These are phyloP conservation scores for Aaosphaeria arxii DNA, from an alignment of 2,329 filamentous ascomycete genomes.

Conservation along the genomic window DNA sequence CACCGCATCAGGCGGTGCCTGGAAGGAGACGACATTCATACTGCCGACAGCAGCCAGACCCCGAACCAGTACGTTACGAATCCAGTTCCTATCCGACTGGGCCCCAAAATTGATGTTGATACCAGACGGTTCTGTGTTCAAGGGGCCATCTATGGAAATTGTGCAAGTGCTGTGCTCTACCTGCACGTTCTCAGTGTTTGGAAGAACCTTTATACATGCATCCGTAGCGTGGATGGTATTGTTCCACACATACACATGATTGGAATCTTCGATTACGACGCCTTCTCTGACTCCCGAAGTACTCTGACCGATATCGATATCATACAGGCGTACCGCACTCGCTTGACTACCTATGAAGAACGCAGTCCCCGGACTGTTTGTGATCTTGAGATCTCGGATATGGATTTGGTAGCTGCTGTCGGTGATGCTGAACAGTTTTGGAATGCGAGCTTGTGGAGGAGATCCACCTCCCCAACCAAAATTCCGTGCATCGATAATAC, in stretches of 20 bases:
- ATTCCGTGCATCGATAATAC: conserved; percentile 46
- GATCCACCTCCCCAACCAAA: conserved; percentile 3
- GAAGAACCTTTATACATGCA: conserved; percentile 5
- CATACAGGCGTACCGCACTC: conserved; percentile 7
- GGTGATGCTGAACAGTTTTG: conserved; percentile 9
- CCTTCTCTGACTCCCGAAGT: not conserved
- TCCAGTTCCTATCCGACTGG: conserved; percentile 1
- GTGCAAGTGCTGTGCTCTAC: conserved; percentile 6
- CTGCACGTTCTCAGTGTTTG: conserved; percentile 9
- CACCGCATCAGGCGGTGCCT: not conserved
- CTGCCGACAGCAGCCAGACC: conserved; percentile 3
- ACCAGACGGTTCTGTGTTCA: not conserved
- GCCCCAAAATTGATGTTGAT: conserved; percentile 2
- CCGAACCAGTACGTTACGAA: conserved; percentile 10
- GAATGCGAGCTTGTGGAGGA: not conserved
- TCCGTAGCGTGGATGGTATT: conserved; percentile 7
- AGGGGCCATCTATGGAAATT: conserved; percentile 2
- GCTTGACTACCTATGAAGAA: conserved; percentile 3
- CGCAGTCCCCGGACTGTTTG: conserved; percentile 8
- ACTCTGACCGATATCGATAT: conserved; percentile 2
- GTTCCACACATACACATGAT: conserved; percentile 13
- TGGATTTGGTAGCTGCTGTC: conserved; percentile 8
- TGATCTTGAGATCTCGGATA: conserved; percentile 5
- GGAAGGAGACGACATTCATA: conserved; percentile 8
- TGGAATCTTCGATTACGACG: conserved; percentile 3